Evolutionary conservation across 257 asterid genomes (phyloP), one percentile per base, ranked within the genome.

Genomic region (Solanum habrochaites): DNA sequence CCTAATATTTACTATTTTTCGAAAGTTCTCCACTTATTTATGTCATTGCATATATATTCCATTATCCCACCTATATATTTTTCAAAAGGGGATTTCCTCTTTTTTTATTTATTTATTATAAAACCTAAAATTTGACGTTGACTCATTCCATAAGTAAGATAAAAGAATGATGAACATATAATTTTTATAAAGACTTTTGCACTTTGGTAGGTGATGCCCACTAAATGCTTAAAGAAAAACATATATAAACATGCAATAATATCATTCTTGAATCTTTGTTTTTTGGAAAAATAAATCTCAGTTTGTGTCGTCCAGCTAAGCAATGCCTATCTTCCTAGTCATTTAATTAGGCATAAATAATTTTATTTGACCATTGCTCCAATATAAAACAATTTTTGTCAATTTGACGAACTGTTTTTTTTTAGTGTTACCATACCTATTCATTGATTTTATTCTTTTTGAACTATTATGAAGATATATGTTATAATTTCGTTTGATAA

Each of bases 221-320:
- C 85, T 80, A 80, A 80, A 80, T 80, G 67, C 85, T 80, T 80
- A 27, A 80, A 47, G 10, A 78, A 78, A 15, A 15, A 47, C 62
- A 25, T 32, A 69, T 7, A 29, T 42, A 78, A 78, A 27, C 67
- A 47, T 47, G 42, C n/a, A 52, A 80, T 80, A 29, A 80, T 80
- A 27, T 80, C 66, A 47, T 21, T 80, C 67, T 47, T 27, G 49
- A 73, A 73, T 35, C 29, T 71, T 69, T 37, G 42, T 27, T 80
- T 80, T 27, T 80, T 80, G 67, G 18, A 16, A 80, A 80, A 47
- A 27, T 29, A 47, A 47, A 47, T 80, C 40, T 25, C 37, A 39
- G 58, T 66, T 56, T 35, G 80, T 84, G 86, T 40, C 21, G 29
- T 84, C 80, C 86, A 84, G 86, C 86, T 84, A 84, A 84, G 86